Evolutionary conservation across 768 basidiomycete genomes (phyloP), one percentile per base, ranked within the genome.

Genomic region (Calvatia gigantea): DNA sequence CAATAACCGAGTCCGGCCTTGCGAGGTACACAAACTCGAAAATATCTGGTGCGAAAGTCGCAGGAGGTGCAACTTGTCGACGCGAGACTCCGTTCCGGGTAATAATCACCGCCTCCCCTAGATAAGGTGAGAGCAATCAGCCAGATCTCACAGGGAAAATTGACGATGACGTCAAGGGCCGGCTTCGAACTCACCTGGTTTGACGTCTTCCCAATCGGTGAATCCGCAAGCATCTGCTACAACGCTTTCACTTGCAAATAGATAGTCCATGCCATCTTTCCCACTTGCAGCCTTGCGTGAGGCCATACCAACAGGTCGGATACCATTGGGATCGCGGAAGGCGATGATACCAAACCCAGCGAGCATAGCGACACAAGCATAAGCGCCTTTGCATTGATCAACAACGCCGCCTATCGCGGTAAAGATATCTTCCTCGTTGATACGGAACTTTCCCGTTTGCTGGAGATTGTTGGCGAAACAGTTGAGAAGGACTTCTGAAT

Each of bases 21-120:
- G 97, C 94, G 68, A 99, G 94, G 74, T 99, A 99, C 60, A 99
- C 97, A 64, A 84, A 97, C 79, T 99, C 97, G 67, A 98, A 99
- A 64, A 99, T 97, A 72, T 98, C 97, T 19, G 97, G 97, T 1
- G 96, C 91, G 67, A 98, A 97, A 1, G 81, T 83, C 6, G 84
- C 81, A 6, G 84, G 75, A 15, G 84, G 74, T 8, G 79, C 81
- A 47, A 93, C 86, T 64, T 89, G 83, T 19, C 92, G 84, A 45
- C 91, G 80, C 6, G 85, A 82, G 51, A 98, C 81, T 29, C 80
- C 78, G 49, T 74, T 78, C 47, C 92, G 87, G 6, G 97, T 99
- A 66, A 97, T 91, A 67, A 99, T 98, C 38, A 98, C 75, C 14
- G 96, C 95, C 72, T 99, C 95, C 29, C 97, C 94, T 94, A 17